Evolutionary conservation across 163 green algal species (phyloP), one percentile per base, ranked within the genome.

Genomic region (Trebouxia gelatinosa): DNA sequence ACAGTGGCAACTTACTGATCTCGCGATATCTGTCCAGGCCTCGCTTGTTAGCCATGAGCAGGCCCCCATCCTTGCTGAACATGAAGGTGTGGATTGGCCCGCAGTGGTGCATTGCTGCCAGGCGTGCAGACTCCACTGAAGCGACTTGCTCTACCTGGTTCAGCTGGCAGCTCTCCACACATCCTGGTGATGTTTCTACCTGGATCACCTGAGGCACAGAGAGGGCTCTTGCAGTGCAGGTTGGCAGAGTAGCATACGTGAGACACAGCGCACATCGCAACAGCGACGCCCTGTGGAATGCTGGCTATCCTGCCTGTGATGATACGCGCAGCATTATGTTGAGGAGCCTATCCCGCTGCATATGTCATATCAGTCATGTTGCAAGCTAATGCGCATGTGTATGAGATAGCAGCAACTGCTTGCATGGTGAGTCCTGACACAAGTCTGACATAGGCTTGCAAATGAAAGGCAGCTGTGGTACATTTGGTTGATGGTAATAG

Each of bases 41-140:
- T 34, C 46, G 35, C 46, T 46, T 61, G 71, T 78, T 78, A 32
- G 71, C 71, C 46, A 65, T 78, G 17, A 78, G 71, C 50, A 78
- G 71, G 31, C 26, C 23, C 5, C 71, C 71, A 29, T 29, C 11
- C 0, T 66, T 31, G 21, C 34, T 40, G 32, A 78, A 78, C 71
- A 78, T 81, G 71, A 78, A 78, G 71, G 50, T 78, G 21, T 78
- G 71, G 50, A 78, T 78, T 7, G 71, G 71, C 6, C 26, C 38
- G 13, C 43, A 32, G 29, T 78, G 71, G 50, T 78, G 50, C 50
- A 78, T 78, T 6, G 71, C 71, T 57, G 71, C 71, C 40, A 76
- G 5, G 31, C 68, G 46, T 9, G 68, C 68, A 64, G 68, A 39
- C 13, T 59, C 68, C 46, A 40, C 39, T 48, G 68, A 76, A 16